Base-by-base conservation (phyloP, 2,329 filamentous ascomycete genomes). In the Ascomycota sp. region DNA sequence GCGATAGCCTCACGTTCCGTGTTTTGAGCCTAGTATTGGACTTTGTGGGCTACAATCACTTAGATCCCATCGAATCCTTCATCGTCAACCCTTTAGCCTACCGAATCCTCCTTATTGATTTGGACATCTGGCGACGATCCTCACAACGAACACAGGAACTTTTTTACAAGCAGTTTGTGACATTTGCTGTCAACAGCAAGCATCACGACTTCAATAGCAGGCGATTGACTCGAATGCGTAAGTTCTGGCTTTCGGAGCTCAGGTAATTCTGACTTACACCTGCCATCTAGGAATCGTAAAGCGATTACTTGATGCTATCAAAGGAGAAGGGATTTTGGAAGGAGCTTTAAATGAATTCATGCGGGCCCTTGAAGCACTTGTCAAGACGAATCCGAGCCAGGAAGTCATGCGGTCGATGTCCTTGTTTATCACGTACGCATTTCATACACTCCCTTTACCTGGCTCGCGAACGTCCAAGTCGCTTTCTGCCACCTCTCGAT, bases 31-130 rank as follows among this genome's bases (percentile, higher is more conserved):
- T 86, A 21, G 71, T 92, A 4, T 64, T 98, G 12, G 66, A 68
- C 7, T 98, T 95, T 50, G 74, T 93, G 38, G 89, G 89, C 3
- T 95, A 92, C 52, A 75, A 84, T 39, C 73, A 76, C 41, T 59
- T 68, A n/a, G 65, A 73, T 27, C 80, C 83, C 1, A 71, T 82
- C 37, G 76, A 86, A 37, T 93, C 86, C 1, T 80, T 93, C 44
- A 91, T 98, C 48, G 79, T 92, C 43, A 98, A 98, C 45, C 86
- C 89, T 0, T 64, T 98, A 39, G 89, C 86, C 4, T 98, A 95
- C 53, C 75, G 89, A 31, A 76, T 92, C 27, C 62, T 98, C 12
- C 64, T 98, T 25, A 80, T 95, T 35, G 89, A 98, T 52, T 71
- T 91, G 42, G 86, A 93, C 45, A 77, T 86, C 13, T 98, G 89